Conservation (phyloP, 768 basidiomycete genomes). For the Suillus clintonianus region DNA sequence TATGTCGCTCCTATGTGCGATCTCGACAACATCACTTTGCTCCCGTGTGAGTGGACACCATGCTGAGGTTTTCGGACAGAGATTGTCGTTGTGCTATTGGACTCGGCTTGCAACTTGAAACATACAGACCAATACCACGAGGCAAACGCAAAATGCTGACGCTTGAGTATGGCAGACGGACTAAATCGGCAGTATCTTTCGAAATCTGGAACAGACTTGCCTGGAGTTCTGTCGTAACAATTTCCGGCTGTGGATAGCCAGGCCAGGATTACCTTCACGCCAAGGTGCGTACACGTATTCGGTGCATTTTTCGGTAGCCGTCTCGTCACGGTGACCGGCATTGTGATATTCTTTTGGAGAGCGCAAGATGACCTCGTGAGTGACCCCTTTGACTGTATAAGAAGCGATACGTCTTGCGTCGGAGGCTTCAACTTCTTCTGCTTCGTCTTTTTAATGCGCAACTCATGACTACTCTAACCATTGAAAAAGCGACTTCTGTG, state of each 20-base stretch:
- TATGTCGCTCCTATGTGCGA: background rate
- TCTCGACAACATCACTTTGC: background rate
- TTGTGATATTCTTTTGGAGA: background rate
- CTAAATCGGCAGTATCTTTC: background rate
- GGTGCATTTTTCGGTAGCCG: background rate
- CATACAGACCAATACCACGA: background rate
- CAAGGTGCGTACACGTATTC: background rate
- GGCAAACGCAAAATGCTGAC: background rate
- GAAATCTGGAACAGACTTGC: background rate
- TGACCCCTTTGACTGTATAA: background rate
- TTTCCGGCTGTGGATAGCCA: background rate
- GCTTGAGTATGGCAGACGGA: background rate
- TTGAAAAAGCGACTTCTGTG: background rate
- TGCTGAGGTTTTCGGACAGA: background rate
- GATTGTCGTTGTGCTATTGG: slow-evolving; percentile 1
- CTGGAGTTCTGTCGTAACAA: background rate
- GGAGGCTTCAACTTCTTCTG: background rate
- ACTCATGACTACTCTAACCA: background rate
- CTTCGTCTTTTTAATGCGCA: background rate
- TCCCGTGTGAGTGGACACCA: background rate
- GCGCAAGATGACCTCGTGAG: background rate
- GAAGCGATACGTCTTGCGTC: background rate
- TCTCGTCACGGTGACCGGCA: background rate
- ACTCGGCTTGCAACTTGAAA: background rate
- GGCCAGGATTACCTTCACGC: background rate